Conservation (phyloP, 345 rosid species). For the Cardamine occulta region DNA sequence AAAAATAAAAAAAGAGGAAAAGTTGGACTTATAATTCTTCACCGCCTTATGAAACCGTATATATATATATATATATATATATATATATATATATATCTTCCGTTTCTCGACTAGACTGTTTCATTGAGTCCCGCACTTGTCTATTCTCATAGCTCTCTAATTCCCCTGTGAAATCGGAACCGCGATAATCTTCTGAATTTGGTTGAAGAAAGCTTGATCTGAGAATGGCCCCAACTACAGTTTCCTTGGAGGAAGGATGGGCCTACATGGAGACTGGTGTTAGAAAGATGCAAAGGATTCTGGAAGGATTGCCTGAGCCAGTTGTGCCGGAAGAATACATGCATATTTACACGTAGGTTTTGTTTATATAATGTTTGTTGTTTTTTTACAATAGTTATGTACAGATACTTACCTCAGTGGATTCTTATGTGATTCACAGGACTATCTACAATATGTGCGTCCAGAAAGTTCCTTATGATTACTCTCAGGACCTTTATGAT, state of each 20-base stretch:
- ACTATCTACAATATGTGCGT: constrained; percentile 73
- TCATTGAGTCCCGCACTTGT: background rate
- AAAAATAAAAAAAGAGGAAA: background rate
- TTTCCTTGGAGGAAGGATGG: constrained; percentile 68
- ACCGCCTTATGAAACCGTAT: constrained; percentile 25
- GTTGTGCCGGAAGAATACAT: constrained; percentile 55
- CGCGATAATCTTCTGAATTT: background rate
- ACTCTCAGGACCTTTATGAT: constrained; percentile 66
- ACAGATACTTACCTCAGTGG: background rate
- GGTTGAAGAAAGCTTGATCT: background rate
- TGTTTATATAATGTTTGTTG: background rate
- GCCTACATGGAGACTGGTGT: constrained; percentile 56
- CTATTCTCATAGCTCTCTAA: constrained; percentile 9
- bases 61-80: too few relatives aligned
- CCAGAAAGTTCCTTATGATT: constrained; percentile 65
- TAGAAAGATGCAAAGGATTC: constrained; percentile 57
- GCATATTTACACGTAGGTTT: constrained; percentile 54
- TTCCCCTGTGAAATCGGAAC: background rate
- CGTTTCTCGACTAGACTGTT: background rate
- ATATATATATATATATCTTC: too few relatives aligned
- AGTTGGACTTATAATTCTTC: background rate
- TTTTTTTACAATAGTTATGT: background rate
- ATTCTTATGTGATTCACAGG: constrained; percentile 19
- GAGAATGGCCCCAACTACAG: constrained; percentile 40
- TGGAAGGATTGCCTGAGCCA: constrained; percentile 60